Percentiles rank a stretch among this genome's conserved stretches.
phyloP scores from a whole-genome alignment of 1,139 yeast species.

The Pneumocystis carinii region DNA sequence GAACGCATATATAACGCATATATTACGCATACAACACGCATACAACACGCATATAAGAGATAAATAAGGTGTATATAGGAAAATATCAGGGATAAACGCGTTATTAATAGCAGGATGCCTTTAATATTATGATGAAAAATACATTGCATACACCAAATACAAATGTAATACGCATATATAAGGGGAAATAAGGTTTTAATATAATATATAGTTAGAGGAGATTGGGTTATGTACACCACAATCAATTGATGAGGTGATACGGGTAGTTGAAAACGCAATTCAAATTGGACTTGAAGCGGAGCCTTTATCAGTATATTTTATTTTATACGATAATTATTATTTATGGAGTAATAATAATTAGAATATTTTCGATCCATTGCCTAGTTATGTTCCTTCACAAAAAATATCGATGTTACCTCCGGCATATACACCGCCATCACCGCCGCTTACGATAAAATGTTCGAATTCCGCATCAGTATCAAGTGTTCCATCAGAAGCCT shows the following conservation, averaged over 20 bases:
- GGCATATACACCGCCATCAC: background rate
- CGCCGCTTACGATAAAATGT: background rate
- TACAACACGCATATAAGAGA: no score
- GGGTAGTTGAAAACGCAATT: background rate
- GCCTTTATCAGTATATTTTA: background rate
- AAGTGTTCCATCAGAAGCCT: background rate
- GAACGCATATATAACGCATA: no score
- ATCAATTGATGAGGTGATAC: background rate
- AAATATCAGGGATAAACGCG: no score
- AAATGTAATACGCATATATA: no score
- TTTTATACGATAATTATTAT: background rate
- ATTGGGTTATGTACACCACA: background rate
- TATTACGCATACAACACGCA: no score
- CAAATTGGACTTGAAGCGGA: background rate
- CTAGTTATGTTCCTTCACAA: background rate
- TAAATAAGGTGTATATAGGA: no score
- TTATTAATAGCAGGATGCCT: no score
- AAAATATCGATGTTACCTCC: background rate
- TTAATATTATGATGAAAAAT: no score
- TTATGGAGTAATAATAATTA: background rate
- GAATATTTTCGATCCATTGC: background rate
- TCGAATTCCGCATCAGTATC: background rate
- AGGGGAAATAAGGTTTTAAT: background rate
- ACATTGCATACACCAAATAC: background rate
- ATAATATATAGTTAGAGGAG: background rate